Base-by-base conservation (phyloP, 2,329 filamentous ascomycete genomes). In the Venturia nashicola region DNA sequence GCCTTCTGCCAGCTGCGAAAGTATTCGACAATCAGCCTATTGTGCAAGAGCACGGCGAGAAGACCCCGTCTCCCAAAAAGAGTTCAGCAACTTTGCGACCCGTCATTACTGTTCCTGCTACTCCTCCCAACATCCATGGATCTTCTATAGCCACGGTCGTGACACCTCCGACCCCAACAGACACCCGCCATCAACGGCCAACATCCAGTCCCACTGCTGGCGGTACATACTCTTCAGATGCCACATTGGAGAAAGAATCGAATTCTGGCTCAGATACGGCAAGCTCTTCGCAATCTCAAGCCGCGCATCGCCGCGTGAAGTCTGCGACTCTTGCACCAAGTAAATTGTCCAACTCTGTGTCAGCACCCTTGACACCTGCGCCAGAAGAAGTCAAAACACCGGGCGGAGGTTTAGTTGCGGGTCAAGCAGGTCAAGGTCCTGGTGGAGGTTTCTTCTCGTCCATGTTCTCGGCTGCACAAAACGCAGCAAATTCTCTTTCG, bases 401-500 rank as follows among this genome's bases (percentile, higher is more conserved):
- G 42, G 79, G 83, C 39, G 81, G 83, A 63, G 79, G 82, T 59
- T 73, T 78, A n/a, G 75, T 76, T 39, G 72, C 73, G 46, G 77
- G 75, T 40, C 75, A 76, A 61, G 76, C 39, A 16, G 34, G 42
- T 12, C 61, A 48, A 48, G 34, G 59, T n/a, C 18, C 51, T 36
- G 46, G 77, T 63, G 74, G 74, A 44, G 87, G 91, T 0, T 97
- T 99, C 78, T 97, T 99, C 76, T 96, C 91, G 5, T 92, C 90
- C 34, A 89, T 99, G 72, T 85, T 99, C 67, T 93, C 91, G 48
- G 93, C 88, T 57, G 94, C 94, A 20, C 93, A 97, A 75, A 97
- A 88, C 81, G 93, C 93, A 54, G 90, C 83, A 69, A 90, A 83
- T 67, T 90, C 86, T 59, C 87, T 97, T 5, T 90, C 83, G 68